Evolutionary conservation across 495 filamentous ascomycete species (phyloP), one percentile per base, ranked within the genome.

Genomic region (Neurospora tetraspora): DNA sequence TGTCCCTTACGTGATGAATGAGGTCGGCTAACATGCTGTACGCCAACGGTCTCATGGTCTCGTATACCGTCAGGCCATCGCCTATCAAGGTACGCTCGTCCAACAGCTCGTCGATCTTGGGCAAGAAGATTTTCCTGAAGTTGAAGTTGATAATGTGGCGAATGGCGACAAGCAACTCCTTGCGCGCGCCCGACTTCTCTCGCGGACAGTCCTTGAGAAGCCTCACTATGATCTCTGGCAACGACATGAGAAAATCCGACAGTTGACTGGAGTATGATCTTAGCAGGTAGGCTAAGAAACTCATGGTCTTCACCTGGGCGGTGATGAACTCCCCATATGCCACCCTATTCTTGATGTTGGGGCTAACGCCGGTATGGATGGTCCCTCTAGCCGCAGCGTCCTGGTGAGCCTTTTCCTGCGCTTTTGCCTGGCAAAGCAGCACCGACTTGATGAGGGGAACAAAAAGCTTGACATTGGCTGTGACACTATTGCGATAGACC

Each of bases 141-240:
- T 97, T 98, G 83, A 98, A 98, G 80, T 99, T 99, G 82, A 98
- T 98, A 76, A 98, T 98, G 77, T 99, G 96, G 16, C 96, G 89
- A 73, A 98, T 98, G 0, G 96, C 96, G 37, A 99, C 96, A 20
- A 99, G 82, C 20, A 99, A 85, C 81, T 99, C 96, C 81, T 98
- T 99, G 37, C 96, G 86, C 4, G 96, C 93, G 20, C 91, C 91
- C 0, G 95, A 98, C 76, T 97, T 95, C 80, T 98, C 95, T 65
- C 94, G 86, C 0, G 96, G 96, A 71, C 95, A 98, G 76, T 99
- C 96, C 76, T 96, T 92, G 69, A 99, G 83, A 69, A 99, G 83
- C 7, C 96, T 89, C 20, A 99, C 94, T 0, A 97, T 93, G 40
- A 98, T 96, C 38, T 92, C 91, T 4, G 96, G 96, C 14, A 99